Conservation (phyloP, 345 rosid genomes). For the Cardamine occulta region DNA sequence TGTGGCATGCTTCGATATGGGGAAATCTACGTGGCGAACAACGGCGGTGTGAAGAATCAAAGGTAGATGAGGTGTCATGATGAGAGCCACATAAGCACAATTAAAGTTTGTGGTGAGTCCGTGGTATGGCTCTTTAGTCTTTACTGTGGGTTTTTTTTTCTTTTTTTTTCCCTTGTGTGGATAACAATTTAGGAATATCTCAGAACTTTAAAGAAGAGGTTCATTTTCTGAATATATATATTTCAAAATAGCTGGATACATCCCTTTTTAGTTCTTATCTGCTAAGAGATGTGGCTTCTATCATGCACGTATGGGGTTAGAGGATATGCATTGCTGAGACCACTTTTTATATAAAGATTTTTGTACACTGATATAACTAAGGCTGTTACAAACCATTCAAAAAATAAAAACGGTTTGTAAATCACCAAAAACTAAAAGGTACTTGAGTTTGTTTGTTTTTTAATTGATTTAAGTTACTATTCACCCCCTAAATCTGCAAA, state of each 20-base stretch:
- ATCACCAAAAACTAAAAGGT: not conserved
- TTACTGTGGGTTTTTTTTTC: not conserved
- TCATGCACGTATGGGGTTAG: constrained; percentile 13
- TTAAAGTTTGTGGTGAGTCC: constrained; percentile 16
- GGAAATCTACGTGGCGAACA: constrained; percentile 35
- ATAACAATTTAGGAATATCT: constrained; percentile 35
- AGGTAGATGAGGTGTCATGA: constrained; percentile 39
- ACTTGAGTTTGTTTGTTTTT: not conserved
- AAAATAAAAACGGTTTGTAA: not conserved
- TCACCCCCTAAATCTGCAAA: not conserved
- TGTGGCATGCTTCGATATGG: constrained; percentile 28
- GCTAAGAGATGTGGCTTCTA: constrained; percentile 1
- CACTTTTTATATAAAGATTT: not conserved
- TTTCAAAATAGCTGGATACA: constrained; percentile 14
- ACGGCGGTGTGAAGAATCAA: constrained; percentile 41
- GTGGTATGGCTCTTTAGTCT: constrained; percentile 9
- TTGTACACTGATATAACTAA: not conserved
- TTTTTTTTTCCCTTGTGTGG: not conserved
- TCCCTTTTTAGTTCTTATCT: constrained; percentile 8
- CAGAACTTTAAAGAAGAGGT: constrained; percentile 19
- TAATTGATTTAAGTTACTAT: not conserved
- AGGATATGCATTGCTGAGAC: constrained; percentile 1
- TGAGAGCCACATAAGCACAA: constrained; percentile 30
- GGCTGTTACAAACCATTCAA: not conserved
- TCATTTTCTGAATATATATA: constrained; percentile 4